phyloP scores from a whole-genome alignment of 2,329 filamentous ascomycete genomes.

The Triangularia verruculosa region DNA sequence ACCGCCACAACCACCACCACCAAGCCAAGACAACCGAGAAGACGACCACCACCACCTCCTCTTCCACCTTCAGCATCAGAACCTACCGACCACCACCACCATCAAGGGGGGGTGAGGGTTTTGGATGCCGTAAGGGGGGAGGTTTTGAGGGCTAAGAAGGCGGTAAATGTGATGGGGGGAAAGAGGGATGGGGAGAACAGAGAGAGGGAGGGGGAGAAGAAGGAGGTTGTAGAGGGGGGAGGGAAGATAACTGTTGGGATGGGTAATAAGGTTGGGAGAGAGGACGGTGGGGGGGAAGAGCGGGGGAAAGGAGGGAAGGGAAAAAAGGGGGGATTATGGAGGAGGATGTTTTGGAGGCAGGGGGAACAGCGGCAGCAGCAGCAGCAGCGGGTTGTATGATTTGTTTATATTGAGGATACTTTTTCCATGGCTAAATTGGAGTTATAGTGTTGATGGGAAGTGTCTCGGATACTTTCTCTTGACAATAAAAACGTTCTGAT shows the following conservation, averaged over 20 bases:
- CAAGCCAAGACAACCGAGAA: constrained; percentile 12
- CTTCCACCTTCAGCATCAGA: not conserved
- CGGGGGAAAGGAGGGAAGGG: constrained; percentile 37
- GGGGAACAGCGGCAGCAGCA: constrained; percentile 3
- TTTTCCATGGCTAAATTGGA: too few species aligned
- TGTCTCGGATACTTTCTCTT: too few species aligned
- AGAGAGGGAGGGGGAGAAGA: constrained; percentile 28
- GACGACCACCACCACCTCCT: not conserved
- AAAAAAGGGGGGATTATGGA: constrained; percentile 33
- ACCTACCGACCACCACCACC: not conserved
- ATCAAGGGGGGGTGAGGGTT: constrained; percentile 32
- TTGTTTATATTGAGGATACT: too few species aligned
- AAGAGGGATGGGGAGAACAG: constrained; percentile 36
- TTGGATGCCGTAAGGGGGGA: constrained; percentile 36
- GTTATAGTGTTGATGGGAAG: too few species aligned
- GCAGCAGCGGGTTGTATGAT: not conserved
- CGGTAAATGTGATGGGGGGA: constrained; percentile 22
- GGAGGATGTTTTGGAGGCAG: not conserved
- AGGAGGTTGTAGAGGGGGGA: too few species aligned
- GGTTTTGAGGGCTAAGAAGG: constrained; percentile 30
- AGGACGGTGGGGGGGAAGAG: constrained; percentile 33
- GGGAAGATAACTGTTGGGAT: too few species aligned
- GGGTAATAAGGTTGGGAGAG: constrained; percentile 3
- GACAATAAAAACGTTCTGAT: too few species aligned
- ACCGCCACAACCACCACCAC: not conserved